phyloP scores from a whole-genome alignment of 331 rosid genomes.

The Phaseolus coccineus region DNA sequence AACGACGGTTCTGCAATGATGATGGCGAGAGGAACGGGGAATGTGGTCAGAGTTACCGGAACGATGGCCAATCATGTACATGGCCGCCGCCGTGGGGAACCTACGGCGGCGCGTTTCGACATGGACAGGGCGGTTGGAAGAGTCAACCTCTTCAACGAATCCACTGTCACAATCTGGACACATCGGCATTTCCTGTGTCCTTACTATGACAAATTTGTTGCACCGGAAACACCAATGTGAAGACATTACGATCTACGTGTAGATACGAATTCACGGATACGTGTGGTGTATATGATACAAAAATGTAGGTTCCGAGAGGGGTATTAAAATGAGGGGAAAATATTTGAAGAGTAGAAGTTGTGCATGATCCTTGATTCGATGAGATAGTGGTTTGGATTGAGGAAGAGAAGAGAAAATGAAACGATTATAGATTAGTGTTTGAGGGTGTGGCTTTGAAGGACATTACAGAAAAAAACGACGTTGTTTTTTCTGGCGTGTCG shows the following conservation, averaged over 20 bases:
- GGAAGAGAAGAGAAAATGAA: slow-evolving; percentile 35
- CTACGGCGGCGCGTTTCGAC: slow-evolving; percentile 48
- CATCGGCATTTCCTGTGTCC: slow-evolving; percentile 48
- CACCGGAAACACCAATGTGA: slow-evolving; percentile 89
- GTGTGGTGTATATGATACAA: background rate
- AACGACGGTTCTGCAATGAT: slow-evolving; percentile 46
- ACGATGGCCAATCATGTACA: slow-evolving; percentile 63
- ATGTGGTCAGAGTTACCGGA: slow-evolving; percentile 28
- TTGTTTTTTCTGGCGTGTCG: slow-evolving; percentile 34
- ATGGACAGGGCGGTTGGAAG: slow-evolving; percentile 11
- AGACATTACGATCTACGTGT: slow-evolving; percentile 46
- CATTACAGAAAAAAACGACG: slow-evolving; percentile 48
- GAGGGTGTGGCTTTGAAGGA: slow-evolving; percentile 22
- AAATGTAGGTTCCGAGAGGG: background rate
- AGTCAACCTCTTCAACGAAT: slow-evolving; percentile 63
- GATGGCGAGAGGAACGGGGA: slow-evolving; percentile 42
- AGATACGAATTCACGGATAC: slow-evolving; percentile 9
- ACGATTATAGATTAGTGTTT: slow-evolving; percentile 14
- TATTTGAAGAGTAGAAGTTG: background rate
- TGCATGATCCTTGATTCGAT: background rate
- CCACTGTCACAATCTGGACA: slow-evolving; percentile 86
- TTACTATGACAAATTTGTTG: slow-evolving; percentile 60
- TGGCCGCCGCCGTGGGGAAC: slow-evolving; percentile 59
- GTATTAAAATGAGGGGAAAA: background rate
- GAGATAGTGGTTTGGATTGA: background rate